A percentile compares a stretch with the other conserved stretches of the same genome.
phyloP scores from a whole-genome alignment of 805 yeast genomes.

The Cyberlindnera mrakii region DNA sequence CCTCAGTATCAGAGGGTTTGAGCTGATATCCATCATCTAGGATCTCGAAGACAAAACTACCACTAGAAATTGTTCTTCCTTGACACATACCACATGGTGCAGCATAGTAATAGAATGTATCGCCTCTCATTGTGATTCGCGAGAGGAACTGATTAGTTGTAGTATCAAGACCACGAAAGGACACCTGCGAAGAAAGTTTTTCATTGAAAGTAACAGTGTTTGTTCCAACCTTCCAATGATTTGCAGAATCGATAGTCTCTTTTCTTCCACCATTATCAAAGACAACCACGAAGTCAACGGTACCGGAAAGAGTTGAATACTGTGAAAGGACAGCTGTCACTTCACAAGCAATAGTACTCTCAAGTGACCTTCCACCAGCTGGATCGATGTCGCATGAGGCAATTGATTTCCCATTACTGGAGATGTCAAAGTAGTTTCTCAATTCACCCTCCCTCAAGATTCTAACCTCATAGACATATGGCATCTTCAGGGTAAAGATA shows the following conservation, averaged over 20 bases:
- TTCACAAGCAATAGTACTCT: conserved; percentile 6
- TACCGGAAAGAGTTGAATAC: conserved; percentile 5
- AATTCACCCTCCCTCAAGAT: conserved; percentile 1
- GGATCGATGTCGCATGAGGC: conserved; percentile 10
- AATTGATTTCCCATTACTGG: conserved; percentile 3
- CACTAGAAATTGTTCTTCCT: conserved; percentile 3
- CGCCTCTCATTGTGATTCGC: conserved; percentile 14
- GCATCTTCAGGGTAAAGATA: conserved; percentile 11
- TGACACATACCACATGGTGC: conserved; percentile 3
- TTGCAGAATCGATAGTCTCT: conserved; percentile 4
- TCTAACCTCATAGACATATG: conserved; percentile 11
- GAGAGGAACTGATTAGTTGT: not conserved
- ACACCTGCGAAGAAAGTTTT: conserved; percentile 2
- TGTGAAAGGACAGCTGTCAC: conserved; percentile 5
- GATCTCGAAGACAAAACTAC: conserved; percentile 4
- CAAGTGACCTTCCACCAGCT: conserved; percentile 6
- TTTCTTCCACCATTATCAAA: conserved; percentile 13
- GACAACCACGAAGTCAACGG: conserved; percentile 2
- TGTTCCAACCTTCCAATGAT: conserved; percentile 7
- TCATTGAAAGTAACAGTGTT: conserved; percentile 14
- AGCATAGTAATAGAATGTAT: conserved; percentile 8
- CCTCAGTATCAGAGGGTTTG: not conserved
- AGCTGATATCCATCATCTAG: not conserved
- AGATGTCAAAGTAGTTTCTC: conserved; percentile 6
- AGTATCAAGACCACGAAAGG: not conserved